Percentiles rank a stretch among this genome's conserved stretches.
phyloP scores from a whole-genome alignment of 2,329 filamentous ascomycete species.

The Mycosphaerella sp. region DNA sequence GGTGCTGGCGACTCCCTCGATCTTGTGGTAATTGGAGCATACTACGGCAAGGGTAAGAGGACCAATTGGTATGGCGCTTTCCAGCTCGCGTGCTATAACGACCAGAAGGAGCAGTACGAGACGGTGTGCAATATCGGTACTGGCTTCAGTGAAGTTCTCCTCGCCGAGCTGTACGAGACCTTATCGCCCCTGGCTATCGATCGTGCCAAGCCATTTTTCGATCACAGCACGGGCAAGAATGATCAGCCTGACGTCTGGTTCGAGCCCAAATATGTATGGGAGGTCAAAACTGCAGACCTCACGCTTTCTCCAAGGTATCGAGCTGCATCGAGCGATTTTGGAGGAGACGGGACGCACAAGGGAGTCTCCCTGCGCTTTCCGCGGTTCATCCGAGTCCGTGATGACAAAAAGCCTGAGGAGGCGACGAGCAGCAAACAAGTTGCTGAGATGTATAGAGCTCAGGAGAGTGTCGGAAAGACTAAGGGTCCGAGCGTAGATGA shows the following conservation, averaged over 20 bases:
- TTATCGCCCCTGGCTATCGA: conserved; percentile 78
- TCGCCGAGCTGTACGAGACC: conserved; percentile 76
- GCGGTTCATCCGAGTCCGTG: conserved; percentile 80
- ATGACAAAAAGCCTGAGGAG: conserved; percentile 93
- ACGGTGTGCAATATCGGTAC: conserved; percentile 98
- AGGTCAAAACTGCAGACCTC: conserved; percentile 93
- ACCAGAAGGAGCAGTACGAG: conserved; percentile 73
- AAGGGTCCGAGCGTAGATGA: conserved; percentile 87
- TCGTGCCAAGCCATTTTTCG: conserved; percentile 88
- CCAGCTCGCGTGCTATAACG: conserved; percentile 88
- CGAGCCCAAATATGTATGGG: conserved; percentile 90
- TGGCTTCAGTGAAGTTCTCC: conserved; percentile 87
- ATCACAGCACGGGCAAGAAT: conserved; percentile 73
- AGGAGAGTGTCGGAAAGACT: conserved; percentile 81
- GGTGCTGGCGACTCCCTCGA: conserved; percentile 94
- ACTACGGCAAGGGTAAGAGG: conserved; percentile 90
- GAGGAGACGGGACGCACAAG: conserved; percentile 54
- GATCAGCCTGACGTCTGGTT: conserved; percentile 99
- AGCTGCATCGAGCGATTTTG: conserved; percentile 75
- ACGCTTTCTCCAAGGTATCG: conserved; percentile 90
- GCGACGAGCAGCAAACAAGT: conserved; percentile 80
- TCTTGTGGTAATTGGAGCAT: conserved; percentile 90
- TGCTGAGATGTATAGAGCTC: conserved; percentile 93
- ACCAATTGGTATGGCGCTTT: conserved; percentile 95
- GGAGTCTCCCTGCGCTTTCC: conserved; percentile 90